Conservation (phyloP, 768 basidiomycete genomes). For the Amanita inopinata region DNA sequence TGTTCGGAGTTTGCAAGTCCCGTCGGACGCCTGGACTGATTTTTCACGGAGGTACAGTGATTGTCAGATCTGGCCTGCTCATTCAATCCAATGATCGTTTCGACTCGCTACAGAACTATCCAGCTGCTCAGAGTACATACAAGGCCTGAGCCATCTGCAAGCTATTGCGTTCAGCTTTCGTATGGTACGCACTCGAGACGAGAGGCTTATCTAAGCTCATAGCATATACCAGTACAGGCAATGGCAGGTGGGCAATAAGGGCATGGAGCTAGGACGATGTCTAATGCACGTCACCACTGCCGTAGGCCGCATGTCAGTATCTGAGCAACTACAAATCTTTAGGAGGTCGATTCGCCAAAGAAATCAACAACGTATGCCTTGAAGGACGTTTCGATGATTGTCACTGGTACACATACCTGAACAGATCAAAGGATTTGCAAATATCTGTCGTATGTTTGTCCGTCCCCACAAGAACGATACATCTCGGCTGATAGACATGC, state of each 20-base stretch:
- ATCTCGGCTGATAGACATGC: background rate
- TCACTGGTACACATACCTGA: constrained; percentile 3
- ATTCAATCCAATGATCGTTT: background rate
- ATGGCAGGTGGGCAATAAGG: background rate
- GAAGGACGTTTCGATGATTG: constrained; percentile 2
- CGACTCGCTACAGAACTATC: background rate
- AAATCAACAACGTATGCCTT: background rate
- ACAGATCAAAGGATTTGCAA: background rate
- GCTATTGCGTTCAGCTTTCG: constrained; percentile 1
- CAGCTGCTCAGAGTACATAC: constrained; percentile 1
- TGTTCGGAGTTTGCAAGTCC: constrained; percentile 1
- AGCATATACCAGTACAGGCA: background rate
- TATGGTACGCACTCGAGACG: background rate
- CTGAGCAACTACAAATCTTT: constrained; percentile 4
- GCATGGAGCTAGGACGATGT: too few relatives aligned
- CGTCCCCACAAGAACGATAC: background rate
- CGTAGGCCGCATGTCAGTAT: background rate
- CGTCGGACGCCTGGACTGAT: background rate
- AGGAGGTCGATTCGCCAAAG: constrained; percentile 1
- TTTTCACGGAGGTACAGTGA: constrained; percentile 2
- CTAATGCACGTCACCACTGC: too few relatives aligned
- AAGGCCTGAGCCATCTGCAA: background rate
- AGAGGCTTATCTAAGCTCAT: background rate
- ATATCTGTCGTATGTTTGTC: background rate
- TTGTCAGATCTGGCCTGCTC: too few relatives aligned